Base-by-base conservation (phyloP, 192 early-diverging fungal genomes). In the Podila epigama region DNA sequence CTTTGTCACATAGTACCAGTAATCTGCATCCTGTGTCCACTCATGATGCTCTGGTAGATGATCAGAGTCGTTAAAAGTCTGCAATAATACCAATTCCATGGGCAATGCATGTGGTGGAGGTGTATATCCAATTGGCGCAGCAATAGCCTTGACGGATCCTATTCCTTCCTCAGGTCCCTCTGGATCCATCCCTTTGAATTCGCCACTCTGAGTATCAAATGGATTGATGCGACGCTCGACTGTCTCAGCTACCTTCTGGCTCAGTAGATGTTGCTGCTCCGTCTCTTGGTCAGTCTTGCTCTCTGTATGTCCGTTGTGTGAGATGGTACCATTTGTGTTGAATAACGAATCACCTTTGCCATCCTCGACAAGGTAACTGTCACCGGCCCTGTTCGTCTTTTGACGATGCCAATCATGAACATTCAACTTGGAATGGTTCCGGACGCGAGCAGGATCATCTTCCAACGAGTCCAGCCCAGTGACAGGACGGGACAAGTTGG, bases 1-100 rank as follows among this genome's bases (percentile, higher is more conserved):
- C 60, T 77, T 77, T 9, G 66, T 77, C 28, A 77, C 73, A 54
- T 77, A 77, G 31, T 77, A 77, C 73, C 73, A 77, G 41, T 64
- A 64, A 5, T 68, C 73, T 31, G 68, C 25, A 34, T 77, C 73
- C 34, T 77, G 73, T 11, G 73, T 77, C 73, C 73, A 77, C 27
- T 77, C 73, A 31, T 68, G 66, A 31, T 77, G 73, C 55, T 77
- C 73, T 15, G 73, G 73, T 3, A 77, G 40, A 63, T 77, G 66
- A 44, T 77, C 73, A 28, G 73, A 77, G 51, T 77, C 73, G 34
- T 77, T 77, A 51, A 68, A 77, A 1, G 73, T 77, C 39, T 77
- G 73, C 29, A 77, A 36, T n/a, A 77, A 50, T 5, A 77, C 73
- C 3, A 77, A 60, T 11, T 77, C 73, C 73, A 77, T 77, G 3